Percentiles rank a stretch among this genome's conserved stretches.
These are phyloP conservation scores for Lentinula raphanica DNA, from an alignment of 768 basidiomycete species.

Conservation along the genomic window DNA sequence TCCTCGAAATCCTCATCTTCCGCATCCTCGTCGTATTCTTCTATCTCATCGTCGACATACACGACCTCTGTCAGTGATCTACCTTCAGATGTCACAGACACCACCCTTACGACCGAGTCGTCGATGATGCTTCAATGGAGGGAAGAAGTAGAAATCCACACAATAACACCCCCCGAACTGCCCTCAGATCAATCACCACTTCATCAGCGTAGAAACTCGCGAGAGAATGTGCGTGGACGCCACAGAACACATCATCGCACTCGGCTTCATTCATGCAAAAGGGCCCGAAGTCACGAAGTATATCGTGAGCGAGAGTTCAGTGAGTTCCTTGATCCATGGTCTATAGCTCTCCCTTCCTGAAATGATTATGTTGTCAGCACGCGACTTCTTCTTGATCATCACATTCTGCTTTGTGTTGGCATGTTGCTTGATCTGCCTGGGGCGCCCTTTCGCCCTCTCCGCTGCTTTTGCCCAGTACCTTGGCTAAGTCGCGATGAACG, in stretches of 20 bases:
- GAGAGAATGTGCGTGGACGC: not conserved
- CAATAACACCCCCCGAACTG: not conserved
- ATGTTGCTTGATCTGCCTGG: constrained; percentile 28
- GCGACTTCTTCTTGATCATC: constrained; percentile 39
- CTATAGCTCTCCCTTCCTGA: not conserved
- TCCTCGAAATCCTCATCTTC: not conserved
- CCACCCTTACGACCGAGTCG: constrained; percentile 1
- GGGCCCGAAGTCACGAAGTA: constrained; percentile 3
- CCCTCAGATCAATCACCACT: not conserved
- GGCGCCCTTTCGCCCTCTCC: constrained; percentile 25
- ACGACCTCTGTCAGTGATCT: constrained; percentile 2
- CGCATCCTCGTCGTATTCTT: not conserved
- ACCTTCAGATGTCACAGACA: constrained; percentile 1
- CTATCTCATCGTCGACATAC: not conserved
- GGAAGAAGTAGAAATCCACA: not conserved
- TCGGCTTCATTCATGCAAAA: constrained; percentile 7
- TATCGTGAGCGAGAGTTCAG: constrained; percentile 6
- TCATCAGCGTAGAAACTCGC: constrained; percentile 1
- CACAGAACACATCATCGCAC: constrained; percentile 3
- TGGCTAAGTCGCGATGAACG: not conserved
- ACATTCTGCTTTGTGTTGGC: constrained; percentile 35
- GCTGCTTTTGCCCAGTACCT: constrained; percentile 8
- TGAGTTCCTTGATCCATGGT: not conserved
- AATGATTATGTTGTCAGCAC: constrained; percentile 18
- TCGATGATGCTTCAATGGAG: constrained; percentile 8